Conservation (phyloP, 257 asterid species). For the Ophiorrhiza pumila region DNA sequence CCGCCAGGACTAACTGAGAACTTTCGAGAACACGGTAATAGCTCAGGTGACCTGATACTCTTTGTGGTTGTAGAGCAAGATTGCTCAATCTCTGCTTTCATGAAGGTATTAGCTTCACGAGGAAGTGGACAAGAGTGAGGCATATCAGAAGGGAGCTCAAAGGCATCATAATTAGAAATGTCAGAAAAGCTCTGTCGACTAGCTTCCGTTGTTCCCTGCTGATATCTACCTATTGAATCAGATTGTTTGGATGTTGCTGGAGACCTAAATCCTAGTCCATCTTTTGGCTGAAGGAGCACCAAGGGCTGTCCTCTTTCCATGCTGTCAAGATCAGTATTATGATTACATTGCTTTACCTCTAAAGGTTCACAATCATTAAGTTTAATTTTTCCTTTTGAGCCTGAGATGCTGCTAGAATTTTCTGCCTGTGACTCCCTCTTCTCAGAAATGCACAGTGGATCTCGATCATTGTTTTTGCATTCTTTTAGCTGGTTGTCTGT, state of each 20-base stretch:
- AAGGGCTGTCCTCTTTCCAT: slow-evolving; percentile 16
- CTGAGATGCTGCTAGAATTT: slow-evolving; percentile 6
- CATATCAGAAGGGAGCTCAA: slow-evolving; percentile 18
- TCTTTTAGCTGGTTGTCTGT: slow-evolving; percentile 21
- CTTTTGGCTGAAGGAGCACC: slow-evolving; percentile 15
- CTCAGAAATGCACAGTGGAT: slow-evolving; percentile 13
- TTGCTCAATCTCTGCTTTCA: slow-evolving; percentile 16
- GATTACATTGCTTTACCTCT: slow-evolving; percentile 16
- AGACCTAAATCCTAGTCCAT: slow-evolving; percentile 22
- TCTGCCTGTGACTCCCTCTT: slow-evolving; percentile 15
- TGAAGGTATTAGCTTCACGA: slow-evolving; percentile 14
- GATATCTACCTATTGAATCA: slow-evolving; percentile 15
- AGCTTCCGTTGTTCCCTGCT: slow-evolving; percentile 19
- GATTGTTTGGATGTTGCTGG: slow-evolving; percentile 10
- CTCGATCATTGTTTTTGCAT: slow-evolving; percentile 18
- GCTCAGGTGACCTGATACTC: neutral
- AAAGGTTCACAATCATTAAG: slow-evolving; percentile 23
- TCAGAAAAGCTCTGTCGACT: slow-evolving; percentile 24
- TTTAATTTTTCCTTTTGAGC: slow-evolving; percentile 31
- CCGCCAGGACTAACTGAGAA: slow-evolving; percentile 29
- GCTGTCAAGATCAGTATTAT: slow-evolving; percentile 23
- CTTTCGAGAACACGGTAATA: slow-evolving; percentile 19
- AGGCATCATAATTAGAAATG: slow-evolving; percentile 16
- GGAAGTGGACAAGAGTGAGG: slow-evolving; percentile 22
- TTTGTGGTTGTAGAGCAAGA: slow-evolving; percentile 14